Evolutionary conservation across 2,329 filamentous ascomycete genomes (phyloP).

Genomic region (Arthrobotrys sinensis): DNA sequence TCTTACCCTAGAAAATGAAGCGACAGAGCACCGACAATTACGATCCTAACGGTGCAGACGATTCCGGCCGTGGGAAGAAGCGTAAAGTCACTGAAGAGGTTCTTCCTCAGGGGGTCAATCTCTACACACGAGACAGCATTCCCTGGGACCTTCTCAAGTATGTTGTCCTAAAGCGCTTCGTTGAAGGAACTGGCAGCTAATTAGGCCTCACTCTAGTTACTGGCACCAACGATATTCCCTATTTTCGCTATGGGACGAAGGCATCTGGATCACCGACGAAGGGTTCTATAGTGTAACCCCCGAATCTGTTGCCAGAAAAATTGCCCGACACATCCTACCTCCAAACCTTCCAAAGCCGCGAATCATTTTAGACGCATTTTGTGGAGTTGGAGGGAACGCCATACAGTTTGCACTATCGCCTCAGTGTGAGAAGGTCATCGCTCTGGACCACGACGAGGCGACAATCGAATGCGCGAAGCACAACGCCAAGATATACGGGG

Average conservation of each 20-base stretch:
- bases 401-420: conserved; percentile 91
- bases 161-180: not conserved
- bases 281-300: conserved; percentile 98
- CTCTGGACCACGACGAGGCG: conserved; percentile 85
- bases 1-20: conserved; percentile 29
- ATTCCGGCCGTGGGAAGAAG: conserved; percentile 44
- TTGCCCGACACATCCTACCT: conserved; percentile 70
- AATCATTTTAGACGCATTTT: conserved; percentile 87
- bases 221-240: conserved; percentile 90
- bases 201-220: conserved; percentile 74
- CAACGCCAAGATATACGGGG: conserved; percentile 89
- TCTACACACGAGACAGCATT: conserved; percentile 50
- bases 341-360: conserved; percentile 67
- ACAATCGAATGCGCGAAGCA: conserved; percentile 91
- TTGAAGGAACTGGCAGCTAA: not conserved
- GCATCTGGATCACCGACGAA: conserved; percentile 90
- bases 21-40: conserved; percentile 38
- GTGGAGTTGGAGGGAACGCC: conserved; percentile 90
- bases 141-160: conserved; percentile 57
- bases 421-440: conserved; percentile 86
- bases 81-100: conserved; percentile 26
- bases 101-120: conserved; percentile 36
- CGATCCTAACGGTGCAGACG: conserved; percentile 19
- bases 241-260: conserved; percentile 88
- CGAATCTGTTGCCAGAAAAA: conserved; percentile 87